A percentile compares a stretch with the other conserved stretches of the same genome.
phyloP scores from a whole-genome alignment of 164 flowering plant species.

The Nymphaea colorata region DNA sequence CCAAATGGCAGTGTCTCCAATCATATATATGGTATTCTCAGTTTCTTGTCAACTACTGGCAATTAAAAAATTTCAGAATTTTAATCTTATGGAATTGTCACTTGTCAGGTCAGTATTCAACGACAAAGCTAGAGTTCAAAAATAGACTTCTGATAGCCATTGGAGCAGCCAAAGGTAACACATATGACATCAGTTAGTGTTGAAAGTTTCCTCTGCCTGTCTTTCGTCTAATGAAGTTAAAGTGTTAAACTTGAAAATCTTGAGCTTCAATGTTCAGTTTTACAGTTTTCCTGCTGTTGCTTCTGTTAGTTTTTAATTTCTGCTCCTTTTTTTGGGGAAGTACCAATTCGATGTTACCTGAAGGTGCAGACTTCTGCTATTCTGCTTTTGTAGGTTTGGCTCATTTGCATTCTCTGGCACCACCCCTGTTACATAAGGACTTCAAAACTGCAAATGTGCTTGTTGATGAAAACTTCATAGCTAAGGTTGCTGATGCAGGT shows the following conservation, averaged over 20 bases:
- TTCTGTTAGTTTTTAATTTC: too few species aligned
- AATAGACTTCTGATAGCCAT: slow-evolving; percentile 66
- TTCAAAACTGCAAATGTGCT: slow-evolving; percentile 88
- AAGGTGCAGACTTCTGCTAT: background rate
- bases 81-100: too few species aligned
- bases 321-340: too few species aligned
- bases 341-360: too few species aligned
- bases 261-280: too few species aligned
- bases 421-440: slow-evolving; percentile 73
- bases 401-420: slow-evolving; percentile 69
- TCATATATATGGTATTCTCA: slow-evolving; percentile 63
- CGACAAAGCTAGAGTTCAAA: slow-evolving; percentile 77
- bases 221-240: slow-evolving; percentile 17
- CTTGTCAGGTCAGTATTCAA: slow-evolving; percentile 30
- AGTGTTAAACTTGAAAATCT: too few species aligned
- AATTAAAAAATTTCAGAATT: too few species aligned
- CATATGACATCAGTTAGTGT: slow-evolving; percentile 84
- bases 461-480: slow-evolving; percentile 77
- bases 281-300: too few species aligned
- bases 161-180: slow-evolving; percentile 98
- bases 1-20: slow-evolving; percentile 87
- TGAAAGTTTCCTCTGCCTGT: slow-evolving; percentile 55
- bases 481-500: slow-evolving; percentile 96
- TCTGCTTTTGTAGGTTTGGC: slow-evolving; percentile 51
- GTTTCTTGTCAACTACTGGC: too few species aligned